phyloP scores from a whole-genome alignment of 192 early-diverging fungal genomes.

The Coemansia sp. region DNA sequence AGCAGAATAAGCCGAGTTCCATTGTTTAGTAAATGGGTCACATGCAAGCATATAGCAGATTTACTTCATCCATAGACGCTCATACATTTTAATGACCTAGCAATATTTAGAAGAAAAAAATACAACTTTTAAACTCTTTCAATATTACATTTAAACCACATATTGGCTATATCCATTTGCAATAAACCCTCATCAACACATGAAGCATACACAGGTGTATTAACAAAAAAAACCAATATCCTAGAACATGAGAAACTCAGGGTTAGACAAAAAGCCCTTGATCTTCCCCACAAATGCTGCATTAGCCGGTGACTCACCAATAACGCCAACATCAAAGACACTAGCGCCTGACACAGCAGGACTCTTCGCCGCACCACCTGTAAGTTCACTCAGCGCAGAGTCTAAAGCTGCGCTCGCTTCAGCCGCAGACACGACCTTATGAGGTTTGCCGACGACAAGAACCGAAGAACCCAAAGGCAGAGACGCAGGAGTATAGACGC shows the following conservation, averaged over 20 bases:
- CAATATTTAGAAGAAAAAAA: background rate
- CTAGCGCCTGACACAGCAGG: background rate
- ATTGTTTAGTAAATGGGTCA: background rate
- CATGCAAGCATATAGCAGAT: background rate
- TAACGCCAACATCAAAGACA: constrained; percentile 34
- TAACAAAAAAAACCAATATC: background rate
- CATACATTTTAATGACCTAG: background rate
- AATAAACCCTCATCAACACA: background rate
- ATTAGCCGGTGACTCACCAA: constrained; percentile 34
- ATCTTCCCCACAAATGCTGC: constrained; percentile 31
- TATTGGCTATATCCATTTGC: background rate
- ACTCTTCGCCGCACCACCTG: constrained; percentile 13
- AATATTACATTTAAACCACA: background rate
- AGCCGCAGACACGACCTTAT: constrained; percentile 28
- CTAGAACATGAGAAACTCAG: constrained; percentile 41
- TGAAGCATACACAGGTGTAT: background rate
- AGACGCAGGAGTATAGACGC: constrained; percentile 58
- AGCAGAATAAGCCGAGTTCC: background rate
- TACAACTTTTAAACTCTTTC: background rate
- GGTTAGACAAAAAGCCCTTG: constrained; percentile 49
- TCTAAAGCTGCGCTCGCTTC: constrained; percentile 29
- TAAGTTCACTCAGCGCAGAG: constrained; percentile 37
- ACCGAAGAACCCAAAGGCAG: constrained; percentile 60
- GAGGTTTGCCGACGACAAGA: constrained; percentile 64
- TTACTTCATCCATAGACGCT: background rate